Evolutionary conservation across 2,329 filamentous ascomycete genomes (phyloP), one percentile per base, ranked within the genome.

Genomic region (Pestalotiopsis sp.): DNA sequence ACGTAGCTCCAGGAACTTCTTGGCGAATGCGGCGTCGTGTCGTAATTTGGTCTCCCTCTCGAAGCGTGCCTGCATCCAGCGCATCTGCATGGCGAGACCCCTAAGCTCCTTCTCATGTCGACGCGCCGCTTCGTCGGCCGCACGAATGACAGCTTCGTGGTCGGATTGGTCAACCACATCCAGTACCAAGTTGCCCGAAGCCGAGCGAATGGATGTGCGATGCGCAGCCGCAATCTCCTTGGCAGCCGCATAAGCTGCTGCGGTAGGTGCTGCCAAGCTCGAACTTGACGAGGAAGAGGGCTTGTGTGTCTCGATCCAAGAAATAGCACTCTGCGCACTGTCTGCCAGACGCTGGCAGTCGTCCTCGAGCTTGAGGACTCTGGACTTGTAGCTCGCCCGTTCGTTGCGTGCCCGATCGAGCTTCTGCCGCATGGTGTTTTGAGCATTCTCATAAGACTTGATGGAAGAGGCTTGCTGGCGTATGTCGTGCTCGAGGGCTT

Each of bases 31-130:
- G 39, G 95, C 88, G 75, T 95, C 93, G 71, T 88, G 87, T 57
- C 96, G 88, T 81, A 98, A 91, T 65, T 88, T 89, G 74, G 93
- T 90, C 81, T 98, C 95, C 39, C 96, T 89, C 77, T 89, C 87
- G 83, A 92, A 93, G 66, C 92, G 90, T 2, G 94, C 93, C 75
- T 94, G 90, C 79, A 98, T 89, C 90, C 93, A 98, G 76, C 94
- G 89, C 78, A 98, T 95, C 81, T 98, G 95, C 82, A 96, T 92
- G 66, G 90, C 89, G 77, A 98, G 86, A 20, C 95, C 95, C 73
- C 91, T 89, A 66, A 98, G 84, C 81, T 97, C 93, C 79, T 90
- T 91, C 75, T 86, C 84, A 78, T 96, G 93, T 59, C 88, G 85
- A 73, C 89, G 89, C 75, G 94, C 90, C 61, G 91, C 90, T 64